Evolutionary conservation across 768 basidiomycete genomes (phyloP), one percentile per base, ranked within the genome.

Genomic region (Trametes elegans): DNA sequence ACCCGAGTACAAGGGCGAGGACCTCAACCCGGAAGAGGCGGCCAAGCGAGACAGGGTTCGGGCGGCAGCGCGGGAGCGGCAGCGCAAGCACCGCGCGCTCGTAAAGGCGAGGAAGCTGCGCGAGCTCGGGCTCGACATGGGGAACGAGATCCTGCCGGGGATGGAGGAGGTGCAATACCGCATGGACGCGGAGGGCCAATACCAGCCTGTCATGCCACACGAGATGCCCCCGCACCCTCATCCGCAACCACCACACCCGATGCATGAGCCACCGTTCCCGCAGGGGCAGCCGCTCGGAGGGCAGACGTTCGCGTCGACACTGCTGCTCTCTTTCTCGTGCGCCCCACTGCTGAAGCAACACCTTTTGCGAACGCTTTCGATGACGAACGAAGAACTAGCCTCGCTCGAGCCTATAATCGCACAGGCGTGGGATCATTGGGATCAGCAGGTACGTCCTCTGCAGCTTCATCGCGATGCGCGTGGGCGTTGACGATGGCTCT

Each of bases 341-440:
- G 81, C 84, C 0, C 87, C 85, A 7, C 70, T 85, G 49, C 73
- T 91, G 59, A 93, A 90, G 71, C 82, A 83, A 53, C 87, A 91
- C 62, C 74, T 91, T 26, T 69, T 92, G 28, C 82, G 87, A 44
- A 83, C 81, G 5, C 73, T 93, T 43, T 78, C 80, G 59, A 85
- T 92, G 81, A 82, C 87, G 26, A 83, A 82, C 70, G 89, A 91
- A 48, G 90, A 93, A 63, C 77, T 93, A 16, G 83, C 83, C 3
- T 83, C 86, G 9, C 72, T 93, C 45, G 87, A 92, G 65, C 87
- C 88, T 24, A 75, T 90, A 62, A 85, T 93, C 41, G 89, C 90
- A 5, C 84, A 87, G 40, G 89, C 89, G 16, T 93, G 88, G 80
- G 90, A 93, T 54, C 85, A 87, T 35, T 93, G 90, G 90, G 85